Percentiles rank a stretch among this genome's conserved stretches.
Conservation (phyloP, 2,329 filamentous ascomycete genomes). For the Pyricularia grisea region DNA sequence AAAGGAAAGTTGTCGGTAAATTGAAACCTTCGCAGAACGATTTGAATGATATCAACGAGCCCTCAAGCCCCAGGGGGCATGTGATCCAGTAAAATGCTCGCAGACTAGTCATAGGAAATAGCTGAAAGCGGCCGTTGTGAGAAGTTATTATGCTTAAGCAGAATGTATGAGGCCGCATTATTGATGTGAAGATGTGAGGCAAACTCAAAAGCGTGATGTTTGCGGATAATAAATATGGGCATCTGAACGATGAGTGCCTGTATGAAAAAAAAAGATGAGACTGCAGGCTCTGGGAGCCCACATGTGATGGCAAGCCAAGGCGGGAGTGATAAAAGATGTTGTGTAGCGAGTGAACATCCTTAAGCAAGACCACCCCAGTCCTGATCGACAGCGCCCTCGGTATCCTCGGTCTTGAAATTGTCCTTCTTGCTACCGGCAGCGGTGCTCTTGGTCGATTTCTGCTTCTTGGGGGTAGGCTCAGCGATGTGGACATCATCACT, state of each 20-base stretch:
- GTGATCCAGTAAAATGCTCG: no score
- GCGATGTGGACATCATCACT: background rate
- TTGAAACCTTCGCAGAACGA: background rate
- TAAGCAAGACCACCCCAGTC: background rate
- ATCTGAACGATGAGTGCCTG: no score
- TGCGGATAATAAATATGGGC: no score
- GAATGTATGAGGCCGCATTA: background rate
- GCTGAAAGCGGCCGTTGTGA: background rate
- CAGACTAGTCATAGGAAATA: background rate
- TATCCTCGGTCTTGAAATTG: background rate
- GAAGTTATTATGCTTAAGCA: no score
- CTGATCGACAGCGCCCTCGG: background rate
- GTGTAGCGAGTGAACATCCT: background rate
- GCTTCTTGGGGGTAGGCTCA: constrained; percentile 6
- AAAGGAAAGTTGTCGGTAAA: background rate
- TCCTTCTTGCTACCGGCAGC: background rate
- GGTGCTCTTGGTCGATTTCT: constrained; percentile 5
- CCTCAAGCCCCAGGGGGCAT: background rate
- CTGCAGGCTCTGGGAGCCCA: background rate
- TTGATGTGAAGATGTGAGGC: background rate
- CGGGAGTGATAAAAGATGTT: background rate
- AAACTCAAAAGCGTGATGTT: no score
- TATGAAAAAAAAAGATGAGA: background rate
- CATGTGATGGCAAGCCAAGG: background rate
- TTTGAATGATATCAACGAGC: background rate